Percentiles rank a stretch among this genome's conserved stretches.
Conservation (phyloP, 2,329 filamentous ascomycete genomes). For the Cytospora schulzeri region DNA sequence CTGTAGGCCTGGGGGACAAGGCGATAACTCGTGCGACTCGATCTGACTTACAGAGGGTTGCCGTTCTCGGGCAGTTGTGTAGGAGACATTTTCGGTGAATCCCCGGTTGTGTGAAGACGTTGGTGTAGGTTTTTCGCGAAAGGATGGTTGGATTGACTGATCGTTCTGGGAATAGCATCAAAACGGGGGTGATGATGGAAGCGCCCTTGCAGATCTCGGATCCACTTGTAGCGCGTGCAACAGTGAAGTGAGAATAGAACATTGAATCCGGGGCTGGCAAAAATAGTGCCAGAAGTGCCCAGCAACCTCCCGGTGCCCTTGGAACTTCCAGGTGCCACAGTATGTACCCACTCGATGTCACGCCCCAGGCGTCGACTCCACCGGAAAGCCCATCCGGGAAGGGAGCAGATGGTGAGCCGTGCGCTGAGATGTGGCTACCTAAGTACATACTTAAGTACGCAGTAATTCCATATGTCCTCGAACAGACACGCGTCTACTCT, state of each 20-base stretch:
- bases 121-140: not conserved
- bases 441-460: too few species aligned
- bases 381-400: not conserved
- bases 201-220: constrained; percentile 9
- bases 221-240: not conserved
- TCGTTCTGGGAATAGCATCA: constrained; percentile 17
- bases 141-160: not conserved
- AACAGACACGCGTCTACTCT: too few species aligned
- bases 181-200: constrained; percentile 3
- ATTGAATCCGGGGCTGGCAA: not conserved
- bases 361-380: not conserved
- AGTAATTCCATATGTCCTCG: not conserved
- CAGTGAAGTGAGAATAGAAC: not conserved
- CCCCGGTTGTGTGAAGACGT: not conserved
- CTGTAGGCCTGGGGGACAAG: not conserved
- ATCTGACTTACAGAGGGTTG: constrained; percentile 44
- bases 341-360: not conserved
- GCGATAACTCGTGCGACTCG: not conserved
- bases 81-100: constrained; percentile 20
- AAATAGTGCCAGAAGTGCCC: too few species aligned
- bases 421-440: not conserved
- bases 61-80: constrained; percentile 25
- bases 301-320: too few species aligned
- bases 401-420: not conserved
- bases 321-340: not conserved